Conservation (phyloP, 2,329 filamentous ascomycete species). For the Colletotrichum liriopes region DNA sequence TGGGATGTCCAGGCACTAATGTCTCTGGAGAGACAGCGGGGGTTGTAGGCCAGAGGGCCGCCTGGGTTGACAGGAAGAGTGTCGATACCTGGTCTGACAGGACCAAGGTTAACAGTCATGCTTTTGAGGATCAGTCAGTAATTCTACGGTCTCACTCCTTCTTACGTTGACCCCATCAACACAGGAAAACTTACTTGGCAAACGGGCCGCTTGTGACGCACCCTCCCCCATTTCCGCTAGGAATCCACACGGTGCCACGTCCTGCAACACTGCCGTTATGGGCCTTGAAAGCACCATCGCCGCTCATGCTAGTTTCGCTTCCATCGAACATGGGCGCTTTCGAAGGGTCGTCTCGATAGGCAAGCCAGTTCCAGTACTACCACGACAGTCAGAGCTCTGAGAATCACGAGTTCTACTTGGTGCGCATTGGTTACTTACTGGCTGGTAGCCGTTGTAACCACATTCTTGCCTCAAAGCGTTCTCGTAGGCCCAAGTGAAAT, state of each 20-base stretch:
- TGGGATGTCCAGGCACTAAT: conserved; percentile 45
- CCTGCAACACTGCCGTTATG: conserved; percentile 48
- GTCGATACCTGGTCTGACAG: conserved; percentile 44
- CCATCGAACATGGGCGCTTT: conserved; percentile 58
- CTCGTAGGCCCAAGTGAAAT: conserved; percentile 38
- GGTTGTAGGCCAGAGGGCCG: conserved; percentile 46
- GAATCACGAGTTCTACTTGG: not conserved
- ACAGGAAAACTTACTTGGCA: conserved; percentile 55
- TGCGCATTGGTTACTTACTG: conserved; percentile 14
- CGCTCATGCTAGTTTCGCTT: conserved; percentile 55
- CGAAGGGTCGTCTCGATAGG: conserved; percentile 44
- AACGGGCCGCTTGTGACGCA: conserved; percentile 67
- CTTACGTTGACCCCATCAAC: too few relatives aligned
- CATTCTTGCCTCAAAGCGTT: conserved; percentile 41
- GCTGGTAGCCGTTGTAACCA: conserved; percentile 42
- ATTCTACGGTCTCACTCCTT: not conserved
- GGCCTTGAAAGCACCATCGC: conserved; percentile 54
- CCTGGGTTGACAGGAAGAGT: conserved; percentile 46
- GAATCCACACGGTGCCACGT: conserved; percentile 49
- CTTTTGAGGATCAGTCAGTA: conserved; percentile 12
- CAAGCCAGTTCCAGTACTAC: conserved; percentile 56
- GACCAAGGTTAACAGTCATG: conserved; percentile 50
- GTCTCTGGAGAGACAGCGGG: conserved; percentile 51
- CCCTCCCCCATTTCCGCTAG: conserved; percentile 55
- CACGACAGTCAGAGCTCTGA: not conserved